Evolutionary conservation across 352 stramenopile genomes (phyloP).

Genomic region (Phytopythium sindhum): DNA sequence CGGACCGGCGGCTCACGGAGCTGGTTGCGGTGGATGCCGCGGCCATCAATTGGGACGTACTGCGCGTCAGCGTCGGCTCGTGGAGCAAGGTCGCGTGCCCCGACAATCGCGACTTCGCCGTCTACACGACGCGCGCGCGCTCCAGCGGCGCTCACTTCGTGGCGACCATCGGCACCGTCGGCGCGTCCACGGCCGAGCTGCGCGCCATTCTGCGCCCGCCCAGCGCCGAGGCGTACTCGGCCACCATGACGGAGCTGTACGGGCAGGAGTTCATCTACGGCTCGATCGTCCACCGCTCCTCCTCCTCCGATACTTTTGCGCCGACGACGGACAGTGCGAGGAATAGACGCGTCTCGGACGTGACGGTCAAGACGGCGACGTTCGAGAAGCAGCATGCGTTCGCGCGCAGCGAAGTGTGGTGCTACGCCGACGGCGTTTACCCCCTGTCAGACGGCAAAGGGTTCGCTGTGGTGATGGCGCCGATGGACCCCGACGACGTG

Average conservation of each 20-base stretch:
- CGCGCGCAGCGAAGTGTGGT: constrained; percentile 26
- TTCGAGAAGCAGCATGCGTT: constrained; percentile 28
- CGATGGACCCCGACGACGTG: constrained; percentile 17
- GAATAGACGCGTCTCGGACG: constrained; percentile 6
- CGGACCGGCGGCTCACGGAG: constrained; percentile 26
- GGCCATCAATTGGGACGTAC: constrained; percentile 29
- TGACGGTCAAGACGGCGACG: constrained; percentile 31
- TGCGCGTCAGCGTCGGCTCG: constrained; percentile 19
- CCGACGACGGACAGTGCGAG: neutral
- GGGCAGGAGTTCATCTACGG: constrained; percentile 27
- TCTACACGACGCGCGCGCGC: constrained; percentile 25
- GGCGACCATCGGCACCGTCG: constrained; percentile 12
- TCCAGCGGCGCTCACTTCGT: constrained; percentile 11
- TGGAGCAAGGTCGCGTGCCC: constrained; percentile 20
- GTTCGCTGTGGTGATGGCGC: constrained; percentile 24
- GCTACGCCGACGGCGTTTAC: constrained; percentile 19
- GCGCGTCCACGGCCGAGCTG: constrained; percentile 17
- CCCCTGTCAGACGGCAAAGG: neutral
- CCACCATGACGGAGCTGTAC: constrained; percentile 26
- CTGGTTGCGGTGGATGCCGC: constrained; percentile 17
- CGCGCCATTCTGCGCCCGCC: constrained; percentile 27
- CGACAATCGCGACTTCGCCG: constrained; percentile 20
- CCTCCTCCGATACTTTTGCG: neutral
- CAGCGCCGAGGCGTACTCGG: constrained; percentile 12
- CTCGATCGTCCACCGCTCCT: constrained; percentile 23